Base-by-base conservation (phyloP, 352 stramenopile species). In the Phytophthora fragariae region DNA sequence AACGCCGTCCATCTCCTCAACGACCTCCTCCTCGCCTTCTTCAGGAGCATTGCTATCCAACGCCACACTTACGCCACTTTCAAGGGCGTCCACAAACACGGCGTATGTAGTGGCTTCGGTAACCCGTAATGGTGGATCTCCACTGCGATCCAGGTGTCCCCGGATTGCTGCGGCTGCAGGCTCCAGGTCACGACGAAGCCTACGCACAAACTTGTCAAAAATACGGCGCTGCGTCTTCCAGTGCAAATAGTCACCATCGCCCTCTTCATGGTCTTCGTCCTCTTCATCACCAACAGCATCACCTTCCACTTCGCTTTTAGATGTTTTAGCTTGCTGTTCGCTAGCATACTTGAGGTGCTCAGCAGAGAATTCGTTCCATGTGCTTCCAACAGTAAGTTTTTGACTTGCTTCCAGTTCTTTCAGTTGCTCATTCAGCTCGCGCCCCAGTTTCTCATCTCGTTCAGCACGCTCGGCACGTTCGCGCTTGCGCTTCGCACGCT, bases 11-110 rank as follows among this genome's bases (percentile, higher is more conserved):
- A 19, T 39, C 11, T 62, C 60, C 11, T 67, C 69, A 8, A 41
- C 59, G 35, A 57, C 21, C 1, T 75, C 76, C 74, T 89, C 86
- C 53, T 93, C 86, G 5, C 86, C 85, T 68, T 94, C 84, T 62
- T 94, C 85, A 19, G 80, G 75, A 14, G 83, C 77, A 33, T 89
- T 90, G 7, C 65, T 77, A 3, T 92, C 81, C 21, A 90, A 55
- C 8, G 58, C 52, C 4, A 64, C 31, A 11, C 68, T 50, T 5
- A 92, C 76, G 10, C 84, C 79, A 37, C 57, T 70, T 17, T 76
- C 66, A 1, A 92, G 59, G 1, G 73, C 80, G 12, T 70, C 60
- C 1, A 39, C 49, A 62, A 88, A 92, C 0, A 69, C 76, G 5
- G 81, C 73, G 31, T 75, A 90, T 12, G 66, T 82, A 6, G 79